Evolutionary conservation across 2,329 filamentous ascomycete genomes (phyloP), one percentile per base, ranked within the genome.

Genomic region (Clonostachys chloroleuca): DNA sequence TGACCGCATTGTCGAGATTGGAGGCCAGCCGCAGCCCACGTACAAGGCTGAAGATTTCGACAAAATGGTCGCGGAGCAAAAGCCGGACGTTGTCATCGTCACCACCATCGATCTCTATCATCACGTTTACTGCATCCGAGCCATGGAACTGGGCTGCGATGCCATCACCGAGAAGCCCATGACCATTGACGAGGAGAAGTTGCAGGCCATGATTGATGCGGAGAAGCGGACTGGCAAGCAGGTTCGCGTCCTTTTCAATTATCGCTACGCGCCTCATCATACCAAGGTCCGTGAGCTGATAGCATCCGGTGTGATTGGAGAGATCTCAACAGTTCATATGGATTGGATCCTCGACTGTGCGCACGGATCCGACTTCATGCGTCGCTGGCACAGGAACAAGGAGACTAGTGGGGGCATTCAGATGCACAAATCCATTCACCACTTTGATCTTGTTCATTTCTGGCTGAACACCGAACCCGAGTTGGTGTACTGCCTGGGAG

Each of bases 81-180:
- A 64, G 39, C 70, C 73, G 2, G 70, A 75, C 48, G 69, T 69
- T 46, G 64, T 75, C 13, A 74, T 76, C 42, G 65, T 75, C 20
- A 75, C 72, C 3, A 75, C 73, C 0, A 75, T 75, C 49, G 72
- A 76, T 56, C 63, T 69, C 12, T 69, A 67, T 9, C 73, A 75
- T 56, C 66, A 74, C 49, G 62, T 60, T 5, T 75, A 76, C 55
- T 73, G 72, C 33, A 65, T 73, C 18, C 64, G 68, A 7, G 71
- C 72, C 0, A 61, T 75, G 49, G 72, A 75, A 40, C 58, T 74
- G 5, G 73, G 72, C 8, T 74, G 72, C 51, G 66, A 74, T 50
- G 73, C 73, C 4, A 66, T 77, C 16, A 75, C 69, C 0, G 74
- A 77, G 52, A 77, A 77, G 54, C 74, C 73, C 2, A 76, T 77